Base-by-base conservation (phyloP, 225 moss, liverwort and hornwort species). In the Sphagnum tenellum region DNA sequence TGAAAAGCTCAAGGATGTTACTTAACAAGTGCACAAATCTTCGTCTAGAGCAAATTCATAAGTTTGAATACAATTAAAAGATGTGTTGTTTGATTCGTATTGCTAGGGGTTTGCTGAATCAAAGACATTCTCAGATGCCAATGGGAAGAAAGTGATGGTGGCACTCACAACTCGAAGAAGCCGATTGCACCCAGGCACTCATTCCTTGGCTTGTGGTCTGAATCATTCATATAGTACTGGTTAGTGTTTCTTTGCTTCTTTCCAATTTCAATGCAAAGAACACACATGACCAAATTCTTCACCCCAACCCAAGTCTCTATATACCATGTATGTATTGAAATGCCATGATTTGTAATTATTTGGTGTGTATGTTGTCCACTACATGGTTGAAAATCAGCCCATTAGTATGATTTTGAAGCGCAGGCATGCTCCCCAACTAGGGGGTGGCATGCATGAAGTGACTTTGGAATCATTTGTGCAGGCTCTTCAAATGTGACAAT, bases 61-160 rank as follows among this genome's bases (percentile, higher is more conserved):
- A 0, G 52, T 5, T 13, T 12, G 8, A 13, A 7, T 13, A 12
- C 2, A 60, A 60, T 13, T 60, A 13, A 1, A 2, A 60, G 45
- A 86, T 77, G 71, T 73, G 72, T 75, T 75, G 76, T 72, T 72
- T 83, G 77, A 80, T 73, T 83, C 80, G 80, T 84, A 77, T 79
- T 78, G 86, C 76, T 90, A 99, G 98, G 98, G 98, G 80, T 90
- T 99, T 88, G 93, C 81, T 82, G 98, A 99, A 67, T 76, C 90
- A 64, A 82, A 80, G 70, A 73, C 75, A 46, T 86, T 86, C 77
- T 10, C 67, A 73, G 82, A 80, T 72, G 57, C 63, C 11, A 78
- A 78, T 65, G 74, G 69, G 50, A 67, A 48, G 54, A 70, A 64
- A 63, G 86, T 99, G 60, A 93, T 80, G 48, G 76, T 89, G 79